Conservation (phyloP, 2,329 filamentous ascomycete species). For the Aureobasidium sp. region DNA sequence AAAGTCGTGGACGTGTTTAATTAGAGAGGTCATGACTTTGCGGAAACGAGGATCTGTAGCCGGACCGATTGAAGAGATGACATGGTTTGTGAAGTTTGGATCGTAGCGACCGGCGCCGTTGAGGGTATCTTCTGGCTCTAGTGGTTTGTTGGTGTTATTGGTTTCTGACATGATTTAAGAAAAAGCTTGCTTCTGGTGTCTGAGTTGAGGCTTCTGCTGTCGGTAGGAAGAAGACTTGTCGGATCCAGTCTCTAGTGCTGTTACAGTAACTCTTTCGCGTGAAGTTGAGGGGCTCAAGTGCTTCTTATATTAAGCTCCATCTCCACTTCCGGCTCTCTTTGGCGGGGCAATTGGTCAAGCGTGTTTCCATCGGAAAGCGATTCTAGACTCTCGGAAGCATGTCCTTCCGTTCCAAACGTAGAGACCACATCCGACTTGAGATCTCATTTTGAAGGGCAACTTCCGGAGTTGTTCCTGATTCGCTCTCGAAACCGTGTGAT, state of each 20-base stretch:
- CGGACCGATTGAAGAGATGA: constrained; percentile 30
- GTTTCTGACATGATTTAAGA: background rate
- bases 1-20: constrained; percentile 51
- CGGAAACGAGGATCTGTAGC: constrained; percentile 26
- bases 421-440: background rate
- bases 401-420: background rate
- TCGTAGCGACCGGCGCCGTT: constrained; percentile 17
- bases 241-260: background rate
- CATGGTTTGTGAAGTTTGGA: constrained; percentile 28
- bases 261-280: background rate
- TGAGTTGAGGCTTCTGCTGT: background rate
- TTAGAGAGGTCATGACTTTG: constrained; percentile 41
- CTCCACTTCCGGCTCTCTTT: background rate
- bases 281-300: background rate
- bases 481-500: background rate
- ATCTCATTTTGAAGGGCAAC: background rate
- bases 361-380: background rate
- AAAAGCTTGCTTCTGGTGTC: background rate
- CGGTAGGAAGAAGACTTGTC: background rate
- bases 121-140: constrained; percentile 8
- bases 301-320: background rate
- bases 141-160: background rate
- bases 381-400: background rate
- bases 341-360: background rate
- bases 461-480: background rate